Evolutionary conservation across 306 rosid genomes (phyloP).

Genomic region (Vicia villosa): DNA sequence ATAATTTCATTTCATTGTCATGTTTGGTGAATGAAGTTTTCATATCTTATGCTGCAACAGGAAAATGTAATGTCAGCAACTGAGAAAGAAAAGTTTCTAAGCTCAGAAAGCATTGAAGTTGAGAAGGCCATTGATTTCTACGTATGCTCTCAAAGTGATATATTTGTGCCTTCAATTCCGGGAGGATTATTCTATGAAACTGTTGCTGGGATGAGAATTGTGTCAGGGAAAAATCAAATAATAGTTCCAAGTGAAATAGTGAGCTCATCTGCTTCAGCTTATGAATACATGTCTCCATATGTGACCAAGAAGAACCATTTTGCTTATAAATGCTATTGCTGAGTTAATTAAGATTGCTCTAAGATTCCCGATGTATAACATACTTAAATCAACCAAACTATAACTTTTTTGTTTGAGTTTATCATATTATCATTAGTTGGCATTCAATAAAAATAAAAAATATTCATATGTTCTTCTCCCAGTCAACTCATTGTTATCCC

Average conservation of each 20-base stretch:
- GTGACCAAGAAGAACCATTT: constrained; percentile 41
- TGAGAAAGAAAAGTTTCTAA: constrained; percentile 33
- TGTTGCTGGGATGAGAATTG: constrained; percentile 51
- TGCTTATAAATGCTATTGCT: constrained; percentile 49
- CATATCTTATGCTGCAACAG: constrained; percentile 29
- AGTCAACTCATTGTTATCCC: too few relatives aligned
- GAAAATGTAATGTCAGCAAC: constrained; percentile 37
- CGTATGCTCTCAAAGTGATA: constrained; percentile 44
- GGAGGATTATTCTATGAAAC: constrained; percentile 40
- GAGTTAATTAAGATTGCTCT: background rate
- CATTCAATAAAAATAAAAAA: too few relatives aligned
- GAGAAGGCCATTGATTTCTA: constrained; percentile 44
- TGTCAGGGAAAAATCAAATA: constrained; percentile 44
- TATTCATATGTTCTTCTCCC: too few relatives aligned
- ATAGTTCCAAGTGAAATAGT: constrained; percentile 38
- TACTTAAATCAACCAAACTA: too few relatives aligned
- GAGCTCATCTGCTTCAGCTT: constrained; percentile 27
- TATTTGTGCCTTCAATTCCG: constrained; percentile 38
- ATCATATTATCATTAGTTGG: too few relatives aligned
- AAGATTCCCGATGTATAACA: too few relatives aligned
- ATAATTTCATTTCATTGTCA: background rate
- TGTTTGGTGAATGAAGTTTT: constrained; percentile 2
- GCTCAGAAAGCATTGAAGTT: constrained; percentile 29
- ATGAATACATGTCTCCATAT: constrained; percentile 41
- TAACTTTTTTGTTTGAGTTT: too few relatives aligned